Percentiles rank a stretch among this genome's conserved stretches.
phyloP scores from a whole-genome alignment of 1,284 basidiomycete species.

The Apiotrichum sp. region DNA sequence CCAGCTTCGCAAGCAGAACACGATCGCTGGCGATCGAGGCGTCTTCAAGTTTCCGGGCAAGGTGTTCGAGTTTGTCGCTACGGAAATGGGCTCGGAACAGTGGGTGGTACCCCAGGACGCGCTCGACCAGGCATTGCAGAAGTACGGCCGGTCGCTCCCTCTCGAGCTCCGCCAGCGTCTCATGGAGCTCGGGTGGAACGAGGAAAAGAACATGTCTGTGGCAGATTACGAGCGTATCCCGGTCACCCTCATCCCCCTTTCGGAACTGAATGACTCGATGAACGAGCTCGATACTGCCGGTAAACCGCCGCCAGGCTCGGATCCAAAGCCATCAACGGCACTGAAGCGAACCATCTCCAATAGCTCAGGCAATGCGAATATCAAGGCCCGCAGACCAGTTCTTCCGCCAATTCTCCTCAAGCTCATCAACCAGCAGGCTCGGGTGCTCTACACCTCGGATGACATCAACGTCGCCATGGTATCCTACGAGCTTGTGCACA shows the following conservation, averaged over 20 bases:
- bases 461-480: constrained; percentile 56
- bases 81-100: constrained; percentile 34
- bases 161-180: constrained; percentile 38
- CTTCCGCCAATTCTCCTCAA: constrained; percentile 28
- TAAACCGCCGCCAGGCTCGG: neutral
- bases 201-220: constrained; percentile 23
- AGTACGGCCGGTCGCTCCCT: constrained; percentile 34
- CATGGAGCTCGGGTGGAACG: constrained; percentile 42
- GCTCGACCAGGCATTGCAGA: constrained; percentile 35
- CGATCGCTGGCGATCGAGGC: constrained; percentile 30
- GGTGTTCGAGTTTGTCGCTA: constrained; percentile 34
- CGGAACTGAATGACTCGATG: neutral
- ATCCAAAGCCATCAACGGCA: neutral
- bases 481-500: constrained; percentile 57
- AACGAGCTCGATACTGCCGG: neutral
- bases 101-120: constrained; percentile 37
- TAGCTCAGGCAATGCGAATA: neutral
- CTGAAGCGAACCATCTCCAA: constrained; percentile 4
- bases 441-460: constrained; percentile 52
- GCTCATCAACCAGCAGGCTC: constrained; percentile 28
- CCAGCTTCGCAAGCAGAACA: constrained; percentile 30
- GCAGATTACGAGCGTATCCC: constrained; percentile 35
- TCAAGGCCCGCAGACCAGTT: constrained; percentile 16
- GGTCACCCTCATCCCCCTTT: constrained; percentile 23
- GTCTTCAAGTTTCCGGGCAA: constrained; percentile 31